Evolutionary conservation across 2,329 filamentous ascomycete genomes (phyloP), one percentile per base, ranked within the genome.

Genomic region (Colletotrichum tofieldiae): DNA sequence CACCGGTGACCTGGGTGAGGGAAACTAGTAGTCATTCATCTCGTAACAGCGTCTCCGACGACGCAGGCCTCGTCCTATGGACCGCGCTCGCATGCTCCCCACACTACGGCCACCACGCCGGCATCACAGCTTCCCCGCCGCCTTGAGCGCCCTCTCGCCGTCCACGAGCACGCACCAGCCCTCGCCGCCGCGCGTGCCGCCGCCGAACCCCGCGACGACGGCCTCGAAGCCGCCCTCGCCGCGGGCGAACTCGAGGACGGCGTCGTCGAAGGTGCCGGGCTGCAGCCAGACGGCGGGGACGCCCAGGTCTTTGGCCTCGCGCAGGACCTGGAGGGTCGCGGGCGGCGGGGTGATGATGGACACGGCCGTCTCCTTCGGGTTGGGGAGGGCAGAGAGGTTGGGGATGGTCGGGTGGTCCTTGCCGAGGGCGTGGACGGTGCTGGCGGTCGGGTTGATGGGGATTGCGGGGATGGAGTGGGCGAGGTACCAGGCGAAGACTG

Each of bases 401-500:
- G 92, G 80, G 29, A 93, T 84, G 2, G 94, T 92, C 37, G 88
- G 77, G 83, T 94, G 89, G 62, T 89, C 84, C 74, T 87, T 85
- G 62, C 74, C 76, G 39, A 77, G 73, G 58, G 78, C 78, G n/a
- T 86, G 85, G 78, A 98, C 93, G 69, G 86, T 85, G 8, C 91
- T 79, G 4, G 89, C 84, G 59, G 87, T 87, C 0, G 96, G 95
- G 83, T 98, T 98, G 81, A 98, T 89, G 12, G 96, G 94, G 0
- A 91, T 94, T 5, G 92, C 94, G 9, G 93, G 90, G 51, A 98
- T 89, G 47, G 87, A 86, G 83, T 94, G 94, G 43, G 86, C 81
- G 67, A 94, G 89, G 82, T 98, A 98, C 96, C 96, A 98, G 18
- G 90, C 90, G 80, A 98, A 94, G 76, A 98, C 95, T 97, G 78